These are phyloP conservation scores for Penicillium sp. DNA, from an alignment of 2,329 filamentous ascomycete species.

Conservation along the genomic window DNA sequence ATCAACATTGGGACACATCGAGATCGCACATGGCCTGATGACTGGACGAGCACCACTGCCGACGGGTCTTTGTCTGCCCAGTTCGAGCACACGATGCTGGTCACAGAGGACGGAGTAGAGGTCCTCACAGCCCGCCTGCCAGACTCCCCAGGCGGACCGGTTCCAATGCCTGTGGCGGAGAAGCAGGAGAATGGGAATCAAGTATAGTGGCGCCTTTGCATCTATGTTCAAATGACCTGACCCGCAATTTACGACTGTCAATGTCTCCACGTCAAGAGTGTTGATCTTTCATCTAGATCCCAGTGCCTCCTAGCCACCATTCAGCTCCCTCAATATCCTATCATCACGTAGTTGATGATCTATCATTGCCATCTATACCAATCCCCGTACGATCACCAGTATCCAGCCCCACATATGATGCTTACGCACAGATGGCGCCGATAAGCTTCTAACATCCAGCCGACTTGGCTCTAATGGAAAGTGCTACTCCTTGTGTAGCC, in stretches of 20 bases:
- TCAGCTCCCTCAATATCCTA: too few species aligned
- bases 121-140: slow-evolving; percentile 70
- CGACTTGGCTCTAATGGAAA: too few species aligned
- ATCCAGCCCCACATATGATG: too few species aligned
- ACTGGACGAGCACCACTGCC: slow-evolving; percentile 93
- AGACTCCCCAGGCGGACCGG: slow-evolving; percentile 71
- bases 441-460: too few species aligned
- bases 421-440: too few species aligned
- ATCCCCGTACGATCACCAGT: too few species aligned
- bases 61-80: slow-evolving; percentile 90
- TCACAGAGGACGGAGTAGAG: slow-evolving; percentile 79
- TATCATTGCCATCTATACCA: too few species aligned
- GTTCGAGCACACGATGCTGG: slow-evolving; percentile 85
- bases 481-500: too few species aligned
- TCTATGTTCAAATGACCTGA: slow-evolving; percentile 13
- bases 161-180: slow-evolving; percentile 54
- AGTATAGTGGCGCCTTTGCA: slow-evolving; percentile 10
- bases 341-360: too few species aligned
- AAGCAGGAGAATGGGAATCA: slow-evolving; percentile 22
- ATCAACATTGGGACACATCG: slow-evolving; percentile 86
- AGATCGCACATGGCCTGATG: slow-evolving; percentile 96
- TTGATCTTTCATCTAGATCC: too few species aligned
- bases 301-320: too few species aligned
- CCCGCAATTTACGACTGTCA: slow-evolving; percentile 17
- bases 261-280: too few species aligned